Evolutionary conservation across 768 basidiomycete species (phyloP), one percentile per base, ranked within the genome.

Genomic region (Nidularia sp.): DNA sequence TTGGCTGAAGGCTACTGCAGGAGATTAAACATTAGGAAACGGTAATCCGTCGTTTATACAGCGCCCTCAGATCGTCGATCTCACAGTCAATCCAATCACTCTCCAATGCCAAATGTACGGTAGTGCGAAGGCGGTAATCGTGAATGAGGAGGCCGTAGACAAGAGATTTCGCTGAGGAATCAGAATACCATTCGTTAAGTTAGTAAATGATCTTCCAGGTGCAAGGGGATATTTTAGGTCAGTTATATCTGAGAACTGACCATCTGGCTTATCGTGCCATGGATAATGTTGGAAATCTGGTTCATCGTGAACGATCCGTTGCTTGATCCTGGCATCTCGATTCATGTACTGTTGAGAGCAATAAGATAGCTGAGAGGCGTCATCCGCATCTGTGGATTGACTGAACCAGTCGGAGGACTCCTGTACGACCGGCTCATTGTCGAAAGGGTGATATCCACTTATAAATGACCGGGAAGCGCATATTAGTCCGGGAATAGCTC

Each of bases 401-500:
- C 57, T 64, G 45, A 66, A 46, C 71, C 76, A 74, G 50, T 66
- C 63, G 3, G 71, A 70, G 34, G 73, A 71, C 15, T 64, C 58
- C 43, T 63, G 62, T 49, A 57, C 54, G 45, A 60, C 57, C 54
- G 64, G 68, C 5, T 77, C 81, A 55, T 83, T 79, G 62, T 92
- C 89, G 60, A 91, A 92, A 0, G 90, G 90, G 66, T 91, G 89
- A 36, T 73, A 73, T 33, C 90, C 88, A 45, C 89, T 91, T 54
- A 12, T 50, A 43, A n/a, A 12, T 25, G 34, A 44, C 10, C 9
- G n/a, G 6, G 25, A 9, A 32, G 36, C 36, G 25, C 10, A 47
- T 42, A 36, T 50, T 33, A 41, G 31, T 49, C 39, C 18, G 18
- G 18, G 18, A 18, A 18, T 18, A 18, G 1, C 18, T 18, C 18